Evolutionary conservation across 2,329 filamentous ascomycete genomes (phyloP), one percentile per base, ranked within the genome.

Genomic region (Cylindrodendrum hubeiense): DNA sequence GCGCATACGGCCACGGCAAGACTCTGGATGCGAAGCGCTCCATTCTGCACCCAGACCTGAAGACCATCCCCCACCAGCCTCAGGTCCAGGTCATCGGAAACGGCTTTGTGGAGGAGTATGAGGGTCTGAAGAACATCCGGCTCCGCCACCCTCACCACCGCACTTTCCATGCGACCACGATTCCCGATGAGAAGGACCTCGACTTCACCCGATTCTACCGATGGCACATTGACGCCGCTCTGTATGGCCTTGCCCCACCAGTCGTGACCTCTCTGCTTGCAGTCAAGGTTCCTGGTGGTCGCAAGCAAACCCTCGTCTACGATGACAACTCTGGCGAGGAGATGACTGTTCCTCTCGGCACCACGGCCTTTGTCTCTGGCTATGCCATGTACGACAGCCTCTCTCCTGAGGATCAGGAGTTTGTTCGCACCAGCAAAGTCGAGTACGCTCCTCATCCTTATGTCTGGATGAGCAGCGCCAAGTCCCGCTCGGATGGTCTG

Each of bases 381-480:
- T 90, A 92, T 76, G 84, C 84, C 39, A 93, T 92, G 88, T 94
- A 89, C 78, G 87, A 92, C 52, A 75, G 85, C 13, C 84, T 95
- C 10, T 90, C 87, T 15, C 83, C 87, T 1, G 84, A 85, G 46
- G 91, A 94, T 73, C 87, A 93, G 77, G 84, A 85, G 47, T 92
- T 94, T 70, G 91, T 85, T 2, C 86, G 89, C 54, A 87, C 84
- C 5, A 91, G 90, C 21, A 87, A 84, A 63, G 86, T 93, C 49
- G 91, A 94, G 79, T 95, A 95, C 75, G 91, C 92, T 0, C 85
- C 92, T 3, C 92, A 95, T 71, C 92, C 92, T 5, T 95, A 95
- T 78, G 88, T 95, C 67, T 95, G 92, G 92, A 95, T 95, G 91
- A 89, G 86, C 63, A 77, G 83, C 24, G 90, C 92, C 49, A 88